Conservation (phyloP, 1,284 basidiomycete species). For the Caloboletus firmus region DNA sequence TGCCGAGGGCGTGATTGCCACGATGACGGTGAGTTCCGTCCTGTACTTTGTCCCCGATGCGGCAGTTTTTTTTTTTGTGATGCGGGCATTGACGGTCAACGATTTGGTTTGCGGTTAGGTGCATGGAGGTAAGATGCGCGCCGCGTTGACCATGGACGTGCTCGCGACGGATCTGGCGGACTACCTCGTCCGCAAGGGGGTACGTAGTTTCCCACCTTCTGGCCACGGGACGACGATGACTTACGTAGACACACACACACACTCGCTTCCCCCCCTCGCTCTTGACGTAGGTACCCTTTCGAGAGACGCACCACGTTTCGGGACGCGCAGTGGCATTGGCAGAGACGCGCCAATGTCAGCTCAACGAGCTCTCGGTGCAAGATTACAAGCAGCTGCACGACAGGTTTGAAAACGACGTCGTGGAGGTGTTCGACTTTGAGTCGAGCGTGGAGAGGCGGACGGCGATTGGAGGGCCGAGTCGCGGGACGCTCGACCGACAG, state of each 20-base stretch:
- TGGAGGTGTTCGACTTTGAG: constrained; percentile 88
- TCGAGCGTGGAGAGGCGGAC: constrained; percentile 92
- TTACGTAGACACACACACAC: neutral
- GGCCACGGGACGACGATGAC: neutral
- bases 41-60: neutral
- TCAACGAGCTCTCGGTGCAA: constrained; percentile 77
- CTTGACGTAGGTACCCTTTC: constrained; percentile 77
- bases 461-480: constrained; percentile 90
- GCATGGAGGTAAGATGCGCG: constrained; percentile 85
- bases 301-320: constrained; percentile 98
- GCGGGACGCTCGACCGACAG: constrained; percentile 84
- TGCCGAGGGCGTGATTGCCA: constrained; percentile 91
- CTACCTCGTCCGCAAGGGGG: constrained; percentile 97
- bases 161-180: constrained; percentile 97
- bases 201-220: constrained; percentile 41
- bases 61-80: neutral
- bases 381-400: constrained; percentile 79
- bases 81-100: neutral
- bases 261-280: neutral
- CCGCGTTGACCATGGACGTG: constrained; percentile 93
- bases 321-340: constrained; percentile 94
- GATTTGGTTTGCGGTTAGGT: constrained; percentile 51
- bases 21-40: constrained; percentile 66
- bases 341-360: constrained; percentile 77
- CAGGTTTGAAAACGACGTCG: constrained; percentile 83